Conservation (phyloP, 805 yeast species). For the Priceomyces melissophilus region DNA sequence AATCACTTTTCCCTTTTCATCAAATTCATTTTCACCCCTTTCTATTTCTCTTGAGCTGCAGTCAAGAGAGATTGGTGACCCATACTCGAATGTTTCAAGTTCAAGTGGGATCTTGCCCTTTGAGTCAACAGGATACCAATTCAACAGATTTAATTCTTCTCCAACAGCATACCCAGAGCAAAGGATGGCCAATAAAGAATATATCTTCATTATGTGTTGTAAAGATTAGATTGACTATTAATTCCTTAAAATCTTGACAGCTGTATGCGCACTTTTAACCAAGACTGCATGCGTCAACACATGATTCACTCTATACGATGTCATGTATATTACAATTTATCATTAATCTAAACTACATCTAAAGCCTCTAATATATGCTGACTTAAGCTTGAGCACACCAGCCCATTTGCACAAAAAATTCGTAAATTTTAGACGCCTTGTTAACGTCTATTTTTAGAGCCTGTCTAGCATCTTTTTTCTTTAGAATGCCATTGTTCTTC, state of each 20-base stretch:
- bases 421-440: conserved; percentile 85
- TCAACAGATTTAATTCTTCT: conserved; percentile 1
- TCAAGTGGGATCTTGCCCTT: conserved; percentile 35
- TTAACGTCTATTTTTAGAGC: conserved; percentile 78
- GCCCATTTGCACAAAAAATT: conserved; percentile 87
- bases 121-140: conserved; percentile 29
- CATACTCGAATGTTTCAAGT: conserved; percentile 33
- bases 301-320: too few relatives aligned
- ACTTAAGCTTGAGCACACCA: conserved; percentile 60
- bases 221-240: too few relatives aligned
- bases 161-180: not conserved
- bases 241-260: too few relatives aligned
- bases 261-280: too few relatives aligned
- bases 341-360: too few relatives aligned
- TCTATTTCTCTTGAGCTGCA: conserved; percentile 67
- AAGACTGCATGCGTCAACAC: too few relatives aligned
- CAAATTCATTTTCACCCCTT: conserved; percentile 73
- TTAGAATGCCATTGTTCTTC: conserved; percentile 77
- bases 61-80: conserved; percentile 46
- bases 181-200: not conserved
- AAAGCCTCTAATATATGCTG: too few relatives aligned
- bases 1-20: conserved; percentile 54
- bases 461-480: conserved; percentile 83
- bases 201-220: too few relatives aligned
- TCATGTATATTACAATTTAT: too few relatives aligned